These are phyloP conservation scores for Danielozyma ontarioensis DNA, from an alignment of 805 yeast species.

Conservation along the genomic window DNA sequence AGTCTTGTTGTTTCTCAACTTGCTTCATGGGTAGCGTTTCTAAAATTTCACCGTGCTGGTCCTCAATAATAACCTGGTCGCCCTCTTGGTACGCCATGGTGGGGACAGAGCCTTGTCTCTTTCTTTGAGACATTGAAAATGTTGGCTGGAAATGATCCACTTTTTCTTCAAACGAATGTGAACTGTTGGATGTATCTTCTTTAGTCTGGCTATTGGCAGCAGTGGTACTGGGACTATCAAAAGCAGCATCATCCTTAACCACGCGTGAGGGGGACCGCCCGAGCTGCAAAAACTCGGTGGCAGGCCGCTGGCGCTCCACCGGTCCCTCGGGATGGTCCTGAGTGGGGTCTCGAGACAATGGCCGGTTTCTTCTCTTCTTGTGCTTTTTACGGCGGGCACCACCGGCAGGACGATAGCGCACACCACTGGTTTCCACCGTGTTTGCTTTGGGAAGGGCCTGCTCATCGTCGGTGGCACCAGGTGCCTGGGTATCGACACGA, in stretches of 20 bases:
- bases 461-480: constrained; percentile 6
- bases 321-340: constrained; percentile 13
- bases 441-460: constrained; percentile 20
- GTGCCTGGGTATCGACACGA: constrained; percentile 61
- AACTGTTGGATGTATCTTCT: constrained; percentile 1
- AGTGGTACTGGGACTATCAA: constrained; percentile 2
- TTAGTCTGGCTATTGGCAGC: constrained; percentile 1
- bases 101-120: constrained; percentile 12
- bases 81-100: constrained; percentile 60
- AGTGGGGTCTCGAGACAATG: constrained; percentile 2
- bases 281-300: constrained; percentile 35
- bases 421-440: constrained; percentile 58
- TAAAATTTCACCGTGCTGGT: constrained; percentile 76
- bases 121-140: constrained; percentile 2
- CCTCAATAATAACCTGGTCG: constrained; percentile 65
- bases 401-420: constrained; percentile 67
- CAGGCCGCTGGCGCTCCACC: constrained; percentile 29
- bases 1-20: constrained; percentile 3
- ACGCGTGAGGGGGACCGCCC: constrained; percentile 23
- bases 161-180: neutral
- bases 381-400: constrained; percentile 56
- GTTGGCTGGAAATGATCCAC: neutral
- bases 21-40: constrained; percentile 43
- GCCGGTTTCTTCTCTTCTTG: constrained; percentile 12
- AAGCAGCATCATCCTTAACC: too few relatives aligned